A percentile compares a stretch with the other conserved stretches of the same genome.
Evolutionary conservation across 345 rosid genomes (phyloP).

Genomic region (Firmiana major): DNA sequence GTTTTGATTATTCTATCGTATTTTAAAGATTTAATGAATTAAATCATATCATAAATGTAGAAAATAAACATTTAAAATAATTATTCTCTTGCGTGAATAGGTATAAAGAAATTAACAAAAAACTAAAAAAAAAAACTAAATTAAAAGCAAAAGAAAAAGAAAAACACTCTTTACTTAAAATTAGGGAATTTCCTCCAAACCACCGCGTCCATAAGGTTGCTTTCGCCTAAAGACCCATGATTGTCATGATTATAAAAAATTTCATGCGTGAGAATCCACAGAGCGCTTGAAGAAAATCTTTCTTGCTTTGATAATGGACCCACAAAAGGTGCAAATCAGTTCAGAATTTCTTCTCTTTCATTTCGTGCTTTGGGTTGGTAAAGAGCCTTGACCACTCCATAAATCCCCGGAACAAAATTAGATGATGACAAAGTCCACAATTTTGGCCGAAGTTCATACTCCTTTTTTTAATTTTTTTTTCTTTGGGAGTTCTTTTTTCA

Average conservation of each 20-base stretch:
- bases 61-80: neutral
- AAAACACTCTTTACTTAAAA: neutral
- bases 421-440: constrained; percentile 3
- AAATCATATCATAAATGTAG: neutral
- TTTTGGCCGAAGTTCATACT: neutral
- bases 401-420: neutral
- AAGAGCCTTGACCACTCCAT: neutral
- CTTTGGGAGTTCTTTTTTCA: neutral
- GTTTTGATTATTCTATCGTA: neutral
- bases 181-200: neutral
- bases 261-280: constrained; percentile 22
- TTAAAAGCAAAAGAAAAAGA: too few species aligned
- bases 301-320: neutral
- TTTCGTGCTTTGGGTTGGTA: neutral
- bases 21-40: neutral
- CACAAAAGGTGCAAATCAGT: neutral
- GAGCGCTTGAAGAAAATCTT: neutral
- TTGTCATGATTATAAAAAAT: constrained; percentile 12
- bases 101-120: neutral
- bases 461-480: neutral
- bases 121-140: neutral
- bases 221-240: constrained; percentile 3
- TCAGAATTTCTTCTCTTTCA: neutral
- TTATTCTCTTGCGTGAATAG: neutral
- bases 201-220: neutral